Base-by-base conservation (phyloP, 345 rosid genomes). In the Aegle marmelos region DNA sequence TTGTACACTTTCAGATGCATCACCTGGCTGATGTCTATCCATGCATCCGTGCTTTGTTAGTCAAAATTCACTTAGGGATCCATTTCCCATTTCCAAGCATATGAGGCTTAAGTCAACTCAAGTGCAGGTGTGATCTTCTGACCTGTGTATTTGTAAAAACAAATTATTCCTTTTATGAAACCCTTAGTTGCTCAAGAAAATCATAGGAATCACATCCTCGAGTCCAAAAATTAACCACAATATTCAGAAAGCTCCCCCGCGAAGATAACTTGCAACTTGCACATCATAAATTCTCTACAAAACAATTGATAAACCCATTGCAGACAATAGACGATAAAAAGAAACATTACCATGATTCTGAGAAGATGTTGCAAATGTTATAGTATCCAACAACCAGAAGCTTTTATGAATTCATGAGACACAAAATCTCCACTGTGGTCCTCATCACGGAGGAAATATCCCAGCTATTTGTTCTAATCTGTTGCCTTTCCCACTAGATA, bases 401-500 rank as follows among this genome's bases (percentile, higher is more conserved):
- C 73, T 68, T 22, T 56, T 34, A 2, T 11, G 60, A 39, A 56
- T 53, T 19, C 11, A 34, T 30, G 16, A 57, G 11, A 24, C 30
- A 21, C 39, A 28, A n/a, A 1, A 34, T 54, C 72, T 62, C 61
- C 72, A 69, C n/a, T 56, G 24, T 77, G 5, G 27, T 36, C 58
- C 50, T 28, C 76, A 34, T 53, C 4, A 34, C 14, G 25, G 37
- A n/a, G 61, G 22, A 57, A 33, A 28, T 45, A 65, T 30, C 68
- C 66, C 45, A 78, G 67, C 84, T 86, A 85, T 66, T 24, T 76
- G 74, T 78, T 81, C 78, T 72, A 77, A 16, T 84, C 76, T 65
- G 68, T 77, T 4, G 78, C 81, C 60, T 84, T 80, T 50, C 71
- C 85, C 79, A 88, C 85, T 78, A 91, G 90, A 59, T 82, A 85